These are phyloP conservation scores for Alternaria triticina DNA, from an alignment of 2,329 filamentous ascomycete species.

Conservation along the genomic window DNA sequence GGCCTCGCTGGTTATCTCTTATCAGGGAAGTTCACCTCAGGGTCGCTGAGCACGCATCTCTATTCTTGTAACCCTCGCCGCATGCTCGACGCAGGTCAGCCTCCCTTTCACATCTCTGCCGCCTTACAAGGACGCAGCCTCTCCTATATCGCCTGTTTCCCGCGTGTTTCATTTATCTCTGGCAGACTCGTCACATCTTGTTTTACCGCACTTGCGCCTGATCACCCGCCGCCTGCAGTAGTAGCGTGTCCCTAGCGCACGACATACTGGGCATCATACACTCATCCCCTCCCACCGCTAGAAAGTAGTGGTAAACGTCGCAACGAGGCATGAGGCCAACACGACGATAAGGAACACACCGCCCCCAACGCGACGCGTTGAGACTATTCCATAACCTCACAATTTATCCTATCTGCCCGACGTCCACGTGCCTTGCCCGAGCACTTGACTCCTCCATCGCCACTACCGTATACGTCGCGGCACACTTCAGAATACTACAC, in stretches of 20 bases:
- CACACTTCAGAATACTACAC: constrained; percentile 9
- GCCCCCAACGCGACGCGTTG: constrained; percentile 12
- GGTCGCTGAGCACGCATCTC: background rate
- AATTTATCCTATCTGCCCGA: constrained; percentile 13
- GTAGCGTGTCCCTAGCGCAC: constrained; percentile 25
- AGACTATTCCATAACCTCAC: background rate
- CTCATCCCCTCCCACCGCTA: constrained; percentile 27
- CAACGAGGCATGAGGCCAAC: constrained; percentile 28
- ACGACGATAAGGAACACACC: constrained; percentile 17
- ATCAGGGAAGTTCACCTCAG: background rate
- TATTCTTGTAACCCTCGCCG: background rate
- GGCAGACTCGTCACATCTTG: constrained; percentile 8
- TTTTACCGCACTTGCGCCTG: constrained; percentile 21
- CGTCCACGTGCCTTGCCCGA: constrained; percentile 24
- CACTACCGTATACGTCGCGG: constrained; percentile 15
- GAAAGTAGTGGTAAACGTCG: constrained; percentile 12
- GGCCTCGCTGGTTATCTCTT: constrained; percentile 1
- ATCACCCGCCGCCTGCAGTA: constrained; percentile 25
- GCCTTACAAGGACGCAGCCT: background rate
- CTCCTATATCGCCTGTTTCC: background rate
- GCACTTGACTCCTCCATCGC: constrained; percentile 20
- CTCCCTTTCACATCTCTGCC: background rate
- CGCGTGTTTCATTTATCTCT: background rate
- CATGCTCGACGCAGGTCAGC: background rate
- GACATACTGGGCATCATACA: constrained; percentile 31